Base-by-base conservation (phyloP, 441 rosid genomes). In the Pelargonium citronellum region DNA sequence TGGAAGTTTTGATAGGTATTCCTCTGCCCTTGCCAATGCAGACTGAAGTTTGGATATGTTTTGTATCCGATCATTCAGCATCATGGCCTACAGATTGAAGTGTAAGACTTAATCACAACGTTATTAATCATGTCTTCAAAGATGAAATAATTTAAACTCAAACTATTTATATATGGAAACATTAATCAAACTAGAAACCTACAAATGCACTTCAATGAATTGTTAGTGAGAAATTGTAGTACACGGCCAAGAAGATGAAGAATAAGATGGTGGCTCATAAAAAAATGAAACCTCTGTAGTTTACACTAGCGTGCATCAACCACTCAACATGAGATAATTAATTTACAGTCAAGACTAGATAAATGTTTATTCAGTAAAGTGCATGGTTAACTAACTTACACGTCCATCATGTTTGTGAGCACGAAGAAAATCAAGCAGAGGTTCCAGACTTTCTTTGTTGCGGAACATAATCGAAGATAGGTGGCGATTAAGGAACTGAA, bases 401-500 rank as follows among this genome's bases (percentile, higher is more conserved):
- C 83, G 89, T 6, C 97, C 97, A 75, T 87, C 90, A 68, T 91
- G 83, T 73, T 77, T 87, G 79, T 91, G 94, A 41, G 73, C 89
- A 61, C 96, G 88, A 34, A 94, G 96, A 73, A 94, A 94, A 80
- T 87, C 83, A 49, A 87, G 84, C 1, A 94, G 77, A 47, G 99
- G 97, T 78, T 94, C 97, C 83, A 94, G 79, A 70, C 85, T 84
- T 63, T 94, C 99, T 75, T 87, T 94, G 82, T 86, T 87, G 43
- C 90, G 92, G 77, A 94, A 94, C 99, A 94, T 90, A 6, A 53
- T 88, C 5, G 99, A 94, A 30, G 99, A 94, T 10, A 94, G 89
- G 76, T 94, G 99, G 61, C 99, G 94, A 30, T 94, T 94, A 70
- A 94, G 94, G 79, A 90, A 94, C 71, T 91, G 97, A 79, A 94